phyloP scores from a whole-genome alignment of 176 grass and related monocot species.

The Oryza officinalis region DNA sequence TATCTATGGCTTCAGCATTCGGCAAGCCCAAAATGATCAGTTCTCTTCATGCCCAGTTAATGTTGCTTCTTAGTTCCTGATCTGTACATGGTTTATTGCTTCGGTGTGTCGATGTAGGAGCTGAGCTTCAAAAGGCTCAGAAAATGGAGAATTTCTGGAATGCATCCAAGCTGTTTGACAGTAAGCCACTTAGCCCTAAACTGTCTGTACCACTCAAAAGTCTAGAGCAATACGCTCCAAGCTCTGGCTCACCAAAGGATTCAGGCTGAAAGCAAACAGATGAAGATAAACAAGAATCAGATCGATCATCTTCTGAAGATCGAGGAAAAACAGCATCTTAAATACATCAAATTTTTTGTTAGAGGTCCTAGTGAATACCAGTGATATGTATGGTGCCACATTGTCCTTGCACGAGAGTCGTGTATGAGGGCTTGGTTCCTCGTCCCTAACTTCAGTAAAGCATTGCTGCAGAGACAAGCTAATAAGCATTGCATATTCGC shows the following conservation, averaged over 20 bases:
- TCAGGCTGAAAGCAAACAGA: constrained; percentile 36
- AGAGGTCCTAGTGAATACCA: constrained; percentile 26
- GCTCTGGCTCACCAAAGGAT: constrained; percentile 4
- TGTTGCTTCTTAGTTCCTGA: not conserved
- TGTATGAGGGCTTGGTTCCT: constrained; percentile 12
- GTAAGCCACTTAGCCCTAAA: constrained; percentile 53
- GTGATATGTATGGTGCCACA: constrained; percentile 34
- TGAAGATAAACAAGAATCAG: constrained; percentile 4
- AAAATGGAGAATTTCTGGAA: constrained; percentile 79
- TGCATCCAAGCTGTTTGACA: constrained; percentile 71
- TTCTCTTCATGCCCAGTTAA: not conserved
- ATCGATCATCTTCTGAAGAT: not conserved
- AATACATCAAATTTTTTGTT: not conserved
- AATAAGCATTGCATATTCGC: constrained; percentile 4
- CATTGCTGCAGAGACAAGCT: constrained; percentile 34
- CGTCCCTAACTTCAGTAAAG: constrained; percentile 2
- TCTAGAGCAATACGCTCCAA: constrained; percentile 54
- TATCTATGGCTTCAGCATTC: constrained; percentile 21
- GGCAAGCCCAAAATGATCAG: not conserved
- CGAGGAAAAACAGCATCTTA: not conserved
- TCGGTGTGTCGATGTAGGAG: not conserved
- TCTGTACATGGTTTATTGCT: not conserved
- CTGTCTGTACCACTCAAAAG: constrained; percentile 53
- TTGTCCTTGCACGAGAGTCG: constrained; percentile 11
- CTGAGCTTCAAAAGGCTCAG: constrained; percentile 27